Percentiles rank a stretch among this genome's conserved stretches.
phyloP scores from a whole-genome alignment of 208 protist species.

The Blastocrithidia nonstop region DNA sequence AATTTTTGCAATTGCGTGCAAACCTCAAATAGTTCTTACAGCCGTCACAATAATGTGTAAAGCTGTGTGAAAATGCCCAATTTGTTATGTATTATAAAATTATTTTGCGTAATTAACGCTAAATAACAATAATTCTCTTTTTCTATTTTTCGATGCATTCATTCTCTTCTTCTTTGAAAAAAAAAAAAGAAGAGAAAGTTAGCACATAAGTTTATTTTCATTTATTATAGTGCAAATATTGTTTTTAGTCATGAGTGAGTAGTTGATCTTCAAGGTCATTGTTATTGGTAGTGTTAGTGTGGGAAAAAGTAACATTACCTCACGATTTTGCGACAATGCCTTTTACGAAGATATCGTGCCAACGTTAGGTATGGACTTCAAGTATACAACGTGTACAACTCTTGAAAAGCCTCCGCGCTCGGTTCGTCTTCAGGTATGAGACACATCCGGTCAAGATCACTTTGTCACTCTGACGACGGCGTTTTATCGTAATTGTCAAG shows the following conservation, averaged over 20 bases:
- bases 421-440: constrained; percentile 81
- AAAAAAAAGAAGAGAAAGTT: no score
- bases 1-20: no score
- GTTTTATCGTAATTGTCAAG: constrained; percentile 87
- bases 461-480: constrained; percentile 83
- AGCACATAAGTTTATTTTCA: no score
- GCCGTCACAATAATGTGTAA: no score
- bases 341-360: constrained; percentile 73
- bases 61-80: no score
- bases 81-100: constrained; percentile 6
- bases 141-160: not conserved
- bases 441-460: constrained; percentile 81
- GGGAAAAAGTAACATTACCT: constrained; percentile 82
- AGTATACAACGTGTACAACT: constrained; percentile 62
- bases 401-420: constrained; percentile 47
- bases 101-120: constrained; percentile 1
- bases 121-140: constrained; percentile 3
- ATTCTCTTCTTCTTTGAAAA: not conserved
- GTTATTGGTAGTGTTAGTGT: constrained; percentile 84
- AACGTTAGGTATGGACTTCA: constrained; percentile 82
- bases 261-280: constrained; percentile 83
- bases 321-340: constrained; percentile 68
- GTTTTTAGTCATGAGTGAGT: no score
- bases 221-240: no score
- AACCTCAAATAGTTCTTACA: no score